These are phyloP conservation scores for Capsicum pubescens DNA, from an alignment of 257 asterid genomes.

Conservation along the genomic window DNA sequence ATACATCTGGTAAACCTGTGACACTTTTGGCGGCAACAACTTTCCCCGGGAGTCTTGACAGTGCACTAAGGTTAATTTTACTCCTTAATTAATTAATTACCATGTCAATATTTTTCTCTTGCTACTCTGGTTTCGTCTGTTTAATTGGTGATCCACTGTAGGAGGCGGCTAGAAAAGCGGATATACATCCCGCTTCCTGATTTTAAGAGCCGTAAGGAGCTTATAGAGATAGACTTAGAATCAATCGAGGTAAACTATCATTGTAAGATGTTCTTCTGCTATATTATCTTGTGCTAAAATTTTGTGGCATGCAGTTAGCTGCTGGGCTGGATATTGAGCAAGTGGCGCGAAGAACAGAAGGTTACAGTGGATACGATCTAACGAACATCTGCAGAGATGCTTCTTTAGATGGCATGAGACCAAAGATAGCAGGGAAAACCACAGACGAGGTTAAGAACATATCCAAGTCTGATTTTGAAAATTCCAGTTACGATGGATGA, in stretches of 20 bases:
- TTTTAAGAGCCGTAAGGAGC: conserved; percentile 87
- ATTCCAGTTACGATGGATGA: conserved; percentile 32
- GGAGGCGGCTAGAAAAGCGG: conserved; percentile 95
- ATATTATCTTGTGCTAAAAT: not conserved
- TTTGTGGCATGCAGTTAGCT: conserved; percentile 56
- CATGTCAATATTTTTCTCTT: not conserved
- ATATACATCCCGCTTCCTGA: conserved; percentile 90
- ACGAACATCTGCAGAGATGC: conserved; percentile 94
- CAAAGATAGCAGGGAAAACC: conserved; percentile 77
- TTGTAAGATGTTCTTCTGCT: not conserved
- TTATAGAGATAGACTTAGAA: conserved; percentile 78
- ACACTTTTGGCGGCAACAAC: conserved; percentile 96
- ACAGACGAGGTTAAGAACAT: conserved; percentile 77
- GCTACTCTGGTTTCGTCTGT: conserved; percentile 13
- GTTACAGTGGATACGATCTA: conserved; percentile 43
- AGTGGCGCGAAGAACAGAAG: not conserved
- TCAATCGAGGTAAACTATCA: conserved; percentile 70
- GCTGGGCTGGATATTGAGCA: conserved; percentile 40
- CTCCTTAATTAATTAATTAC: not conserved
- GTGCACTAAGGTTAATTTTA: conserved; percentile 73
- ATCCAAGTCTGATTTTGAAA: conserved; percentile 75
- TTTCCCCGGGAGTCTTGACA: conserved; percentile 96
- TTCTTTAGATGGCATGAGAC: conserved; percentile 85
- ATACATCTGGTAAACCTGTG: conserved; percentile 88
- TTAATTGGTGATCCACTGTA: conserved; percentile 34